Evolutionary conservation across 768 basidiomycete species (phyloP).

Genomic region (Phanerochaete sordida): DNA sequence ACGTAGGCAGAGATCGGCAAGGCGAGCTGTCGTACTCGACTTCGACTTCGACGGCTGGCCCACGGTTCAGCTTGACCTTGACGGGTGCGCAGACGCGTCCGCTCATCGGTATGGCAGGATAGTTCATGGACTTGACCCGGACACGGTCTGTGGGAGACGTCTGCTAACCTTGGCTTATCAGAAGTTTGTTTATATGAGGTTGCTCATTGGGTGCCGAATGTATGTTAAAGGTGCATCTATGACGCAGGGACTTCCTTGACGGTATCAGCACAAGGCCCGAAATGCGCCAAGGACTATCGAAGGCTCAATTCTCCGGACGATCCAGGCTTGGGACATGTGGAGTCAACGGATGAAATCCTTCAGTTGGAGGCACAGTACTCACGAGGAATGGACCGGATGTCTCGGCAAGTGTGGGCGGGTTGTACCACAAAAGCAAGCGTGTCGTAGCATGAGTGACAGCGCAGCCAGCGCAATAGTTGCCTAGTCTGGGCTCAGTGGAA

Average conservation of each 20-base stretch:
- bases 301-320: too few relatives aligned
- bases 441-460: too few relatives aligned
- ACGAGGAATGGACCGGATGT: too few relatives aligned
- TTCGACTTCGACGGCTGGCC: not conserved
- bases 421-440: too few relatives aligned
- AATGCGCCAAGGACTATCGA: not conserved
- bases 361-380: too few relatives aligned
- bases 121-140: not conserved
- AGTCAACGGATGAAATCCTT: too few relatives aligned
- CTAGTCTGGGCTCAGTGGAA: too few relatives aligned
- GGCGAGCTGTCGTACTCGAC: not conserved
- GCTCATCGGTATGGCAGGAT: not conserved
- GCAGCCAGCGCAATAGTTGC: too few relatives aligned
- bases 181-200: not conserved
- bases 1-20: conserved; percentile 5
- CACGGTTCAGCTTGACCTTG: not conserved
- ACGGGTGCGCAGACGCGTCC: not conserved
- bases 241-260: not conserved
- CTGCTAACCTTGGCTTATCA: not conserved
- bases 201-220: not conserved
- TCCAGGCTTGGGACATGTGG: too few relatives aligned
- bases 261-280: not conserved
- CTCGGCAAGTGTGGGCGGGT: too few relatives aligned
- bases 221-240: not conserved
- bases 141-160: not conserved